Evolutionary conservation across 2,329 filamentous ascomycete species (phyloP), one percentile per base, ranked within the genome.

Genomic region (Tolypocladium cylindrosporum): DNA sequence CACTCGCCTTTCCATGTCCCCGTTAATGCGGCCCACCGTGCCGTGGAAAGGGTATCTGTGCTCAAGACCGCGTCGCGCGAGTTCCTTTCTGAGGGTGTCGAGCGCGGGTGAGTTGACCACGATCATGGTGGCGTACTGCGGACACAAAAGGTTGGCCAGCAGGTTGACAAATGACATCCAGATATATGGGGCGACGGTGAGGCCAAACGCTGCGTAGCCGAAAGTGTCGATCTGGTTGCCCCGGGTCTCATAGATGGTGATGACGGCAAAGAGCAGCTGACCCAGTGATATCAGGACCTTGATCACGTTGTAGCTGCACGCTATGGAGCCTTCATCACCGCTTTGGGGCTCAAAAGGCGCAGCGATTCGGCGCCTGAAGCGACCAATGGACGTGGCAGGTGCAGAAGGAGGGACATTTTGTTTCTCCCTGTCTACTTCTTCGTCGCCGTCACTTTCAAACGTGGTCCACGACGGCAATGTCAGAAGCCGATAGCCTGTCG

Each of bases 101-200:
- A 59, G 55, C 4, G 40, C 41, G 27, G 57, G 57, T 34, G 54
- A 59, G 50, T 54, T 56, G 37, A 59, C 54, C 16, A 59, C n/a
- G 34, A 55, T 41, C 11, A 59, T 59, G 21, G 14, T 54, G 1
- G 48, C 24, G 34, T 59, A 59, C 57, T 59, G 57, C 21, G 57
- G 57, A n/a, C 57, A 57, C 50, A 59, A 51, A 10, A 59, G 31
- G 37, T 59, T 59, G 40, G 41, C 58, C 4, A 56, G 16, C 5
- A 59, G 27, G 13, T 59, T 59, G 21, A 59, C 7, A 6, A 59
- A 42, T 6, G 58, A 57, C 58, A 59, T 59, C 58, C 58, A 59
- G 11, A 59, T 14, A 36, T 59, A 59, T 8, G 54, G 58, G 13
- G 55, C 58, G 5, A 57, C 58, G 8, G 58, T 59, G 34, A 59